Evolutionary conservation across 2,329 filamentous ascomycete species (phyloP).

Genomic region (Blastomyces gilchristii): DNA sequence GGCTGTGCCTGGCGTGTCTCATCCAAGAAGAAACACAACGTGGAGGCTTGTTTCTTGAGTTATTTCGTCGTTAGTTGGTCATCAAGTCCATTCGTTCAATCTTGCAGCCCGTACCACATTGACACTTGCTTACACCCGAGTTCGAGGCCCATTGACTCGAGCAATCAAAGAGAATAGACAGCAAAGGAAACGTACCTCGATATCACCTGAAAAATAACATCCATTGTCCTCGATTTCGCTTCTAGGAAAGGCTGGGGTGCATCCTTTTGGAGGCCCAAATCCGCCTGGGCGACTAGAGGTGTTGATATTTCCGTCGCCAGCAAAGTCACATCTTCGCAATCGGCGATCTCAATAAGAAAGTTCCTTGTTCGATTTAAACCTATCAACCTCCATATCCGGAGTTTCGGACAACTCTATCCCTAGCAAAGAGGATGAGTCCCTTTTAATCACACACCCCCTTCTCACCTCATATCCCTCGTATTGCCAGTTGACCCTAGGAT

Average conservation of each 20-base stretch:
- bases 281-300: not conserved
- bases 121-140: not conserved
- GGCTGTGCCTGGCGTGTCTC: not conserved
- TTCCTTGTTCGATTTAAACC: too few relatives aligned
- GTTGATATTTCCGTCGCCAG: not conserved
- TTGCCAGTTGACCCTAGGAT: not conserved
- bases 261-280: not conserved
- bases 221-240: not conserved
- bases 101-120: too few relatives aligned
- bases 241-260: not conserved
- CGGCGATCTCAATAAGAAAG: not conserved
- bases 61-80: not conserved
- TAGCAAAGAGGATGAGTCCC: not conserved
- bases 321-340: not conserved
- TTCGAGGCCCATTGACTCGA: not conserved
- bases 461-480: not conserved
- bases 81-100: not conserved
- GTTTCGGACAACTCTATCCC: not conserved
- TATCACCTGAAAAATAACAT: not conserved
- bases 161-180: not conserved
- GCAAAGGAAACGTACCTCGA: not conserved
- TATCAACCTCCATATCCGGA: not conserved
- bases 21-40: not conserved
- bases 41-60: not conserved
- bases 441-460: not conserved